Base-by-base conservation (phyloP, 495 filamentous ascomycete genomes). In the Penicillium maclennaniae region DNA sequence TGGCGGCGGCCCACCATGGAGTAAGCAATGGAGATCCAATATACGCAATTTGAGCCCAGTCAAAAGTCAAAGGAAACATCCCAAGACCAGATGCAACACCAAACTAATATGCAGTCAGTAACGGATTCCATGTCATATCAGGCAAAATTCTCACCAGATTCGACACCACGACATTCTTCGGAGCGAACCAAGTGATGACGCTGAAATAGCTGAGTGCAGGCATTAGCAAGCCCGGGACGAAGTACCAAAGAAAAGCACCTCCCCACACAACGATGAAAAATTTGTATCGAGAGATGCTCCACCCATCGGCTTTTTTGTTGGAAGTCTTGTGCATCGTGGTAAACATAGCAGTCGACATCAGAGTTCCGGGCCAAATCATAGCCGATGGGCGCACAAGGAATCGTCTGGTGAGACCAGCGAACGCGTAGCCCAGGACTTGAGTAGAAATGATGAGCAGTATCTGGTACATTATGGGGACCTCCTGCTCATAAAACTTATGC, bases 31-130 rank as follows among this genome's bases (percentile, higher is more conserved):
- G 90, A 12, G 88, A 92, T 1, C 88, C 88, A 53, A 91, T 92
- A 66, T 95, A 95, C 9, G 91, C 89, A 36, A 95, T 86, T 65
- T 95, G 90, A 3, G 87, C 85, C 90, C 91, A 95, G 71, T 95
- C 90, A 59, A 95, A 95, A 0, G 90, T 95, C 54, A 93, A 59
- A 9, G 90, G 90, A 54, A 93, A 88, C 40, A 95, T 73, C 3
- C 90, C 91, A 38, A 95, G 74, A 20, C 91, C 90, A 3, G 90
- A 92, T n/a, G 82, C 73, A 28, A 92, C 86, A 4, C 91, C 91
- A 56, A 95, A 93, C 69, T 65, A 47, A 3, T 15, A 2, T 3
- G n/a, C 6, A 27, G 42, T 63, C 19, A 63, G 60, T 17, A 26
- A 25, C 16, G 34, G 0, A 3, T 12, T n/a, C 17, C n/a, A 26